Conservation (phyloP, 1,139 yeast species). For the Geotrichum aggregatum region DNA sequence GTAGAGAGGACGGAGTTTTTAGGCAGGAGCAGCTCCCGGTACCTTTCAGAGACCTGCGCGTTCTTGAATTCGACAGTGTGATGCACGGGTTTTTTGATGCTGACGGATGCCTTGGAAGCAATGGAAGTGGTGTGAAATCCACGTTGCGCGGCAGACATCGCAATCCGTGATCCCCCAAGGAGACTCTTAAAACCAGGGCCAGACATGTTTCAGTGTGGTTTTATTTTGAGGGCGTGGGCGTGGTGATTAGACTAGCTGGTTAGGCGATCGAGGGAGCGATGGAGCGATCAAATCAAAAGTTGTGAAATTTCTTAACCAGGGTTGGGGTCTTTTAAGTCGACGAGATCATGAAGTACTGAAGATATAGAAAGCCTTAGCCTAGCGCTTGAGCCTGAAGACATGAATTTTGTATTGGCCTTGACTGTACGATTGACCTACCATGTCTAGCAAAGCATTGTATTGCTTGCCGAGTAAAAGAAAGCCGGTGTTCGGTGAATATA, state of each 20-base stretch:
- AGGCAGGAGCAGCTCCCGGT: constrained; percentile 60
- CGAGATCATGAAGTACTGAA: not conserved
- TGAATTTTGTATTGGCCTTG: too few relatives aligned
- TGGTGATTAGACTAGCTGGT: not conserved
- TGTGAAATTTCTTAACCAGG: not conserved
- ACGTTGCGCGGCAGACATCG: not conserved
- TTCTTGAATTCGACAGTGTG: constrained; percentile 77
- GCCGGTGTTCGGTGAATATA: too few relatives aligned
- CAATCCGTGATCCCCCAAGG: not conserved
- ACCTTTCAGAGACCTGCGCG: constrained; percentile 53
- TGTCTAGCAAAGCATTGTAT: too few relatives aligned
- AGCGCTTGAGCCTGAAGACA: too few relatives aligned
- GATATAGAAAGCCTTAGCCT: too few relatives aligned
- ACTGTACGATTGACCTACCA: too few relatives aligned
- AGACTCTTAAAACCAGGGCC: not conserved
- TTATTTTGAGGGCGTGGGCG: too few relatives aligned
- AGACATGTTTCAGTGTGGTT: too few relatives aligned
- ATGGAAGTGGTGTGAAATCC: constrained; percentile 30
- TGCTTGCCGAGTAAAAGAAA: too few relatives aligned
- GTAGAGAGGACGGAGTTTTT: constrained; percentile 52
- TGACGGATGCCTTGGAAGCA: constrained; percentile 51
- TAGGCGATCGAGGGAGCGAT: not conserved
- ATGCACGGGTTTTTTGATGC: constrained; percentile 85
- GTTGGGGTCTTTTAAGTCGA: not conserved
- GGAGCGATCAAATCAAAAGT: not conserved